Evolutionary conservation across 108 stramenopile genomes (phyloP), one percentile per base, ranked within the genome.

Genomic region (Cyclotella choctawhatcheeana): DNA sequence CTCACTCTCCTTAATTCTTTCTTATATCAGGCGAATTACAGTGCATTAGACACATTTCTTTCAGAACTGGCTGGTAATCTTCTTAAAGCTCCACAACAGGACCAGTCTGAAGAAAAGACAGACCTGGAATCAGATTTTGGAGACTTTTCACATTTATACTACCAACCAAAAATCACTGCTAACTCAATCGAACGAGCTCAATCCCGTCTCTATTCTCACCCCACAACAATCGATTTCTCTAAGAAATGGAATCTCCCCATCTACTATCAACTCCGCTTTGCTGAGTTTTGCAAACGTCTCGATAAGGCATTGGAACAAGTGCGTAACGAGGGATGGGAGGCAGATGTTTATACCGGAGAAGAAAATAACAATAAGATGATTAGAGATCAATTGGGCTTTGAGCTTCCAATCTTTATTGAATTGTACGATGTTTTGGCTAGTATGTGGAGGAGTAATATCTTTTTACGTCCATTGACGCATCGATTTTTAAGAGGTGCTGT

Each of bases 211-310:
- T 92, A 89, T 56, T 20, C 64, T 6, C 94, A 95, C 67, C 78
- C 86, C n/a, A 86, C 86, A 40, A 95, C 94, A 2, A 82, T 88
- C 21, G 94, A 95, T 30, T 95, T 90, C 80, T 86, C 85, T 25
- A 92, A 90, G 58, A 81, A 79, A 34, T 95, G 94, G 94, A 95
- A 91, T 43, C 71, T 95, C 21, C 92, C 94, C 29, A 95, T 95
- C 56, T 95, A 95, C 73, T 95, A 95, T 65, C 94, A 95, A 50
- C 72, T 95, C 25, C 85, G 94, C 65, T 93, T 93, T 50, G 90
- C 90, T 25, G 94, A 95, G 50, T 88, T 83, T 67, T 91, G 89
- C 60, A 84, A 64, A 52, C 87, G 94, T 34, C 71, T 95, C 29
- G 91, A 95, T 48, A 80, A 69, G 18, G 92, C 94, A 1, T 64